A percentile compares a stretch with the other conserved stretches of the same genome.
Evolutionary conservation across 176 grass and related monocot species (phyloP).

Genomic region (Eragrostis nindensis): DNA sequence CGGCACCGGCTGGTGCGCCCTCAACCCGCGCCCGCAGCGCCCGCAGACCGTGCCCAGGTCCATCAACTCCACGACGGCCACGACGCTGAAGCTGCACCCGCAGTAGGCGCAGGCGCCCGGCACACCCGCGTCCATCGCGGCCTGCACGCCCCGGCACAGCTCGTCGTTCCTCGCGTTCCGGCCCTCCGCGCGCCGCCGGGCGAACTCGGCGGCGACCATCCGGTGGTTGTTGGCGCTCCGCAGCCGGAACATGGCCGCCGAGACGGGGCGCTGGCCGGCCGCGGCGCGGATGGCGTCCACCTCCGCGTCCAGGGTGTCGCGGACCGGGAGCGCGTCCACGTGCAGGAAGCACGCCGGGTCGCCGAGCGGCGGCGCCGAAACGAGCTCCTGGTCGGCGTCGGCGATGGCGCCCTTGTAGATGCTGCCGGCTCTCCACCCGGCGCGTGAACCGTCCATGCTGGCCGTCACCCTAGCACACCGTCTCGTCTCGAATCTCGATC

Average conservation of each 20-base stretch:
- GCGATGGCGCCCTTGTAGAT: neutral
- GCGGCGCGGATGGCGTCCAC: neutral
- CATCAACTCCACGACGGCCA: neutral
- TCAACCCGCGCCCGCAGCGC: neutral
- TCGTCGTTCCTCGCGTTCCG: neutral
- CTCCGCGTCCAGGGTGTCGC: neutral
- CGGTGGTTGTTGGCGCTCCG: neutral
- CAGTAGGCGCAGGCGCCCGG: constrained; percentile 21
- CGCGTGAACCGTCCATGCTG: neutral
- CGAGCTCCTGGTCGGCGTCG: neutral
- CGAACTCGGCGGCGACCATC: neutral
- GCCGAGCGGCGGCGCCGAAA: neutral
- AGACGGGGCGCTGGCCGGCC: neutral
- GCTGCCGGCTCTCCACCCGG: neutral
- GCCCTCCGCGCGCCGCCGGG: neutral
- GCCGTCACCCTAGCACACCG: neutral
- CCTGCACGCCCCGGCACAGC: constrained; percentile 27
- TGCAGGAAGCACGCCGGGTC: neutral
- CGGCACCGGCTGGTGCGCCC: neutral
- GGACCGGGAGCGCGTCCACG: neutral
- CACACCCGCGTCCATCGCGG: neutral
- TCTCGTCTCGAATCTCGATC: neutral
- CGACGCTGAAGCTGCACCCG: constrained; percentile 25
- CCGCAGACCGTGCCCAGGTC: neutral
- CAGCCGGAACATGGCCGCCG: neutral